phyloP scores from a whole-genome alignment of 2,329 filamentous ascomycete genomes.

The Fusarium incarnatum region DNA sequence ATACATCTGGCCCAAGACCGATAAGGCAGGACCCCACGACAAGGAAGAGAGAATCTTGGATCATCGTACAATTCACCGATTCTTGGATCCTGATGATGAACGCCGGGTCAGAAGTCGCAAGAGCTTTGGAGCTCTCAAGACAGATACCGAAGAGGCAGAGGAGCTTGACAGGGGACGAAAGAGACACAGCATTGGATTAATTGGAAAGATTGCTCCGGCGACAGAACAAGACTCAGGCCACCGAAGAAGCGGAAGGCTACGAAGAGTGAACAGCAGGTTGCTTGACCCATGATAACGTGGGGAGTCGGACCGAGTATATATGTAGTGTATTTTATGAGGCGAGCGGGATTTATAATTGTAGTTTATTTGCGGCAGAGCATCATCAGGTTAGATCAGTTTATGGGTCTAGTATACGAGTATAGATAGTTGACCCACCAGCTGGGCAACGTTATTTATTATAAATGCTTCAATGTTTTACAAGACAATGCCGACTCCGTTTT shows the following conservation, averaged over 20 bases:
- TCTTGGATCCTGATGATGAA: slow-evolving; percentile 79
- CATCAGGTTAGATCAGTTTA: background rate
- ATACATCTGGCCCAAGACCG: slow-evolving; percentile 95
- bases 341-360: slow-evolving; percentile 19
- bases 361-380: background rate
- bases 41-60: slow-evolving; percentile 80
- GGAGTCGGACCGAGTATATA: slow-evolving; percentile 6
- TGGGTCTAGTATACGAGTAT: background rate
- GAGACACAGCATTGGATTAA: slow-evolving; percentile 20
- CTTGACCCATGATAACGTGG: slow-evolving; percentile 35
- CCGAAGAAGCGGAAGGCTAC: slow-evolving; percentile 52
- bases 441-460: slow-evolving; percentile 30
- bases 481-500: background rate
- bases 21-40: slow-evolving; percentile 79
- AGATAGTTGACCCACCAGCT: slow-evolving; percentile 16
- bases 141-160: slow-evolving; percentile 45
- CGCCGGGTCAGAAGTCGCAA: slow-evolving; percentile 61
- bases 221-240: slow-evolving; percentile 38
- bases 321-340: slow-evolving; percentile 9
- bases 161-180: slow-evolving; percentile 44
- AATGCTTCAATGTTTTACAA: slow-evolving; percentile 16
- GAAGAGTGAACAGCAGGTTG: slow-evolving; percentile 52
- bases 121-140: slow-evolving; percentile 46
- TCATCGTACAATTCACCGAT: slow-evolving; percentile 88
- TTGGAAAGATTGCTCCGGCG: slow-evolving; percentile 15